Conservation (phyloP, 208 protist species). For the Strigomonas oncopelti region DNA sequence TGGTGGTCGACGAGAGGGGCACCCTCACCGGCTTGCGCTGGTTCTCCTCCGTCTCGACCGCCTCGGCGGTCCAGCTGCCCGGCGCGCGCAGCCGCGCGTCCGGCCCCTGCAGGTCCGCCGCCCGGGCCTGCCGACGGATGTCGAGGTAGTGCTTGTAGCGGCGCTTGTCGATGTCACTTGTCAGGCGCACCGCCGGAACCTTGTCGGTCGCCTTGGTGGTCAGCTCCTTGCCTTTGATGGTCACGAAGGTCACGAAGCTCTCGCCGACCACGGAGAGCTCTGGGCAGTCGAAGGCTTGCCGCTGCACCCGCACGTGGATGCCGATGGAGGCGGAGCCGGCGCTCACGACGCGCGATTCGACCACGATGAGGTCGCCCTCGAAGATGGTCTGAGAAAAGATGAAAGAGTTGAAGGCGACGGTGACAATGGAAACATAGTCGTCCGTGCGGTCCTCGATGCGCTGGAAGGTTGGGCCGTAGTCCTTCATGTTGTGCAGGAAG, state of each 20-base stretch:
- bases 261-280: conserved; percentile 17
- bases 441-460: not conserved
- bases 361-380: conserved; percentile 31
- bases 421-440: conserved; percentile 19
- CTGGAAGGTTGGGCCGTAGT: not conserved
- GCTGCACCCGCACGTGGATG: conserved; percentile 24
- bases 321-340: conserved; percentile 25
- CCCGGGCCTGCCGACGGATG: conserved; percentile 10
- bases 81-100: not conserved
- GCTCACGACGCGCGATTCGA: conserved; percentile 21
- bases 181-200: conserved; percentile 6
- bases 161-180: not conserved
- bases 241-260: conserved; percentile 22
- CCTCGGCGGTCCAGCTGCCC: conserved; percentile 1
- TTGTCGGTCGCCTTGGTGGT: not conserved
- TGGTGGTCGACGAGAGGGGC: not conserved
- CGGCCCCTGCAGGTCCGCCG: not conserved
- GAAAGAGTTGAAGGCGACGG: conserved; percentile 42
- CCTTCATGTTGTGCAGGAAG: conserved; percentile 15
- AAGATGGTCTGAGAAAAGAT: conserved; percentile 30
- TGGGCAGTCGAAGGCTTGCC: conserved; percentile 25
- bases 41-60: conserved; percentile 3
- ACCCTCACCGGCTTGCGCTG: not conserved
- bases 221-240: conserved; percentile 4
- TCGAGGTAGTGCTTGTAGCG: conserved; percentile 23